Evolutionary conservation across 176 grass and related monocot species (phyloP), one percentile per base, ranked within the genome.

Genomic region (Ampelocalamus luodianensis): DNA sequence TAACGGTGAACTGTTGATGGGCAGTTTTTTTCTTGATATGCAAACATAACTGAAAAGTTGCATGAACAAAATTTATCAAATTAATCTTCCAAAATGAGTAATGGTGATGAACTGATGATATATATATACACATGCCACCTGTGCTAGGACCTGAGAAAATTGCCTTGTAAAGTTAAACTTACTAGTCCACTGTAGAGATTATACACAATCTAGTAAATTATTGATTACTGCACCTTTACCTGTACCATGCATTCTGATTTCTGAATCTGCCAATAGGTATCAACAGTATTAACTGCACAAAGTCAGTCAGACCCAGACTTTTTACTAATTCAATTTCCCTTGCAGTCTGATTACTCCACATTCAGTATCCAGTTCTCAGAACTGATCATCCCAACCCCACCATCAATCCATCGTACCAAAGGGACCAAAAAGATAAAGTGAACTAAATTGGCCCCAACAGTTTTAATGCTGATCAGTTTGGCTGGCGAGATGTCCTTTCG

Each of bases 251-350:
- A 0, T 20, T 49, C 6, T 49, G 26, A 38, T 0, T 20, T 49
- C 6, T 49, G 26, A 38, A 73, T 9, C 71, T 76, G 39, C 72
- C 53, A 26, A 23, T 63, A 36, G 50, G 68, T 45, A 9, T 87
- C 77, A 51, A 29, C 34, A 17, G 40, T 73, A 50, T 77, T 82
- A 38, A 69, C 63, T 61, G 63, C 29, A 64, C 56, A 32, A 42
- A 37, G 39, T 37, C 65, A 10, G 34, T 16, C 37, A 82, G 67
- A 13, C 38, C 20, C 68, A 37, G 11, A 26, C 40, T 14, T 62
- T 61, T 5, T 74, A 4, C 43, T 38, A 77, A 55, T 42, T 58
- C 54, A 42, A 61, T 61, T 77, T 24, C 1, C 36, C 38, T 42
- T 68, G 3, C 16, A 58, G 79, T 45, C 50, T 72, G 23, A 15